These are phyloP conservation scores for Dactylonectria macrodidyma DNA, from an alignment of 2,329 filamentous ascomycete genomes.

Conservation along the genomic window DNA sequence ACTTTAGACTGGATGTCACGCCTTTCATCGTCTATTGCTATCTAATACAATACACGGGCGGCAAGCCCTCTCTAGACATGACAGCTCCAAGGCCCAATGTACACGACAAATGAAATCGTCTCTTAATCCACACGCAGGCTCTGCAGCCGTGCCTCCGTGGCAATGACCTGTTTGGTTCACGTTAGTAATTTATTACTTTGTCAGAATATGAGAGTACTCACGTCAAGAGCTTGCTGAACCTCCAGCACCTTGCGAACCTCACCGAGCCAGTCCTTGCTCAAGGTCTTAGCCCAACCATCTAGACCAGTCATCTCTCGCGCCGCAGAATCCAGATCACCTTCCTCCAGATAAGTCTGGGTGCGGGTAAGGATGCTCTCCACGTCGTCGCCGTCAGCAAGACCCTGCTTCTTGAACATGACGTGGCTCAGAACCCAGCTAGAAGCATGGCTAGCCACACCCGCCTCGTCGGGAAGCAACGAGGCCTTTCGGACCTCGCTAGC, in stretches of 20 bases:
- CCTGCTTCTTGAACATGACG: slow-evolving; percentile 95
- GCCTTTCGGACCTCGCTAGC: slow-evolving; percentile 95
- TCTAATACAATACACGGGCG: slow-evolving; percentile 57
- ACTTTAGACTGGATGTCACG: slow-evolving; percentile 37
- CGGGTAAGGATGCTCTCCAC: slow-evolving; percentile 94
- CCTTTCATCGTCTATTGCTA: slow-evolving; percentile 53
- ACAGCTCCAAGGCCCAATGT: slow-evolving; percentile 50
- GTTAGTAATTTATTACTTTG: slow-evolving; percentile 35
- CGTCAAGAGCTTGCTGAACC: slow-evolving; percentile 95
- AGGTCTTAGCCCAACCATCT: slow-evolving; percentile 93
- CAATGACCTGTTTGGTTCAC: slow-evolving; percentile 76
- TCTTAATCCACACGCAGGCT: slow-evolving; percentile 85
- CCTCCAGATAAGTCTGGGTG: slow-evolving; percentile 91
- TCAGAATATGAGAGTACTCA: slow-evolving; percentile 64
- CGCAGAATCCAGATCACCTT: slow-evolving; percentile 91
- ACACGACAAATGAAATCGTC: slow-evolving; percentile 54
- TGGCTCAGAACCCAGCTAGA: slow-evolving; percentile 92
- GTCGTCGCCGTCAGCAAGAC: slow-evolving; percentile 85
- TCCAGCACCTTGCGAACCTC: slow-evolving; percentile 95
- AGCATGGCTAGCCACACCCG: slow-evolving; percentile 93
- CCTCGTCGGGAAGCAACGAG: slow-evolving; percentile 90
- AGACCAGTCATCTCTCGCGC: slow-evolving; percentile 96
- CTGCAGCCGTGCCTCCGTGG: slow-evolving; percentile 90
- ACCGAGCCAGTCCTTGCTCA: slow-evolving; percentile 93
- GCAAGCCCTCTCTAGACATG: slow-evolving; percentile 47